Conservation (phyloP, 495 filamentous ascomycete genomes). For the Recurvomyces mirabilis region DNA sequence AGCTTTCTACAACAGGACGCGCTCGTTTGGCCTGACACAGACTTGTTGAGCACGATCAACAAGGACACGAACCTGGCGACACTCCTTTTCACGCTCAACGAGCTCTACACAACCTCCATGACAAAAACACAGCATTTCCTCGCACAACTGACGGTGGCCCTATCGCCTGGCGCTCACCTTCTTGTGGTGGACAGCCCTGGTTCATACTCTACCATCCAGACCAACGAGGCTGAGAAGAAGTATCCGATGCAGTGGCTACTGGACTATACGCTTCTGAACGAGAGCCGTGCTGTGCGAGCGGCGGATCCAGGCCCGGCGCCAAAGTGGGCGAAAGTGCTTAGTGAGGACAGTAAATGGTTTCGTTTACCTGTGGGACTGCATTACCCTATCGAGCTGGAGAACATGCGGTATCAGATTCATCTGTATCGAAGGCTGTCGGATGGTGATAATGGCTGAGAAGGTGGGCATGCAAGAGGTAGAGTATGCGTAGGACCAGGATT, state of each 20-base stretch:
- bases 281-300: slow-evolving; percentile 9
- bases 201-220: slow-evolving; percentile 67
- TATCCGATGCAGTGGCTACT: slow-evolving; percentile 94
- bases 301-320: neutral
- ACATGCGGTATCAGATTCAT: slow-evolving; percentile 91
- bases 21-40: slow-evolving; percentile 37
- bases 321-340: slow-evolving; percentile 60
- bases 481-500: too few relatives aligned
- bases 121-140: slow-evolving; percentile 64
- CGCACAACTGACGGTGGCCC: slow-evolving; percentile 45
- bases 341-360: slow-evolving; percentile 76
- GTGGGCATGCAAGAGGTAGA: too few relatives aligned
- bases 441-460: neutral
- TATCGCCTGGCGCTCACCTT: slow-evolving; percentile 51
- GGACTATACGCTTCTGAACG: slow-evolving; percentile 62
- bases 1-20: slow-evolving; percentile 53
- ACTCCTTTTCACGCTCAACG: slow-evolving; percentile 91
- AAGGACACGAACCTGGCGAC: slow-evolving; percentile 50
- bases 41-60: slow-evolving; percentile 34
- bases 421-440: slow-evolving; percentile 39
- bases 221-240: slow-evolving; percentile 48
- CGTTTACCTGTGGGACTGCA: slow-evolving; percentile 52
- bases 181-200: slow-evolving; percentile 89
- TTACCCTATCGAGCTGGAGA: slow-evolving; percentile 80
- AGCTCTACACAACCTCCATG: slow-evolving; percentile 72